Base-by-base conservation (phyloP, 208 protist species). In the Trypanosomatidae sp. region DNA sequence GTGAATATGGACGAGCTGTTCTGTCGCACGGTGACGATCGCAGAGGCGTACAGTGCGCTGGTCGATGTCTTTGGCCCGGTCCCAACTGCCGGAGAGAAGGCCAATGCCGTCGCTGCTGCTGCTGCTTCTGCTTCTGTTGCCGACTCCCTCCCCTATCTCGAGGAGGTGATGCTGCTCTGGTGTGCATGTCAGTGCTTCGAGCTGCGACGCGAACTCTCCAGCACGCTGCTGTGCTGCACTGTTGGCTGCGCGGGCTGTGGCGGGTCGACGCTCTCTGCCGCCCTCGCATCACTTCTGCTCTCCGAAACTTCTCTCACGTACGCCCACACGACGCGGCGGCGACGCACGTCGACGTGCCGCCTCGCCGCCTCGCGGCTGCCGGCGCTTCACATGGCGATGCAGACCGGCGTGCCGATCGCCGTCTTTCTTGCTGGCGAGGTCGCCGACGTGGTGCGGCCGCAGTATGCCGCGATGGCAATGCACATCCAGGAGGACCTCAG, bases 401-500 rank as follows among this genome's bases (percentile, higher is more conserved):
- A 62, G 55, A 72, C 79, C 22, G 82, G 84, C 33, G 49, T 86
- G 47, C 69, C 70, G 25, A 50, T 62, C n/a, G 80, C 68, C 65
- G 80, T 87, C 9, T 72, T 91, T 52, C 62, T 91, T 7, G 69
- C 79, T n/a, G 84, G 73, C 2, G 87, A 91, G 64, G 71, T 79
- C 50, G 28, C 70, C 2, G 87, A 91, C 70, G 50, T 91, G 17
- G 68, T 36, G 19, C 66, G 80, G 7, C 25, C 77, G 25, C 69
- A 47, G 30, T 91, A 83, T 58, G 77, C 62, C 19, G 71, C 76
- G 0, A 75, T 82, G 58, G 70, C 52, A 41, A 55, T 79, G 43
- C 81, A 49, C 7, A 65, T 87, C 6, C 72, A 81, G 25, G 80
- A 81, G 50, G 64, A 60, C 33, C 36, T 82, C 47, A 62, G 52